Conservation (phyloP, 257 asterid genomes). For the Cordia subcordata region DNA sequence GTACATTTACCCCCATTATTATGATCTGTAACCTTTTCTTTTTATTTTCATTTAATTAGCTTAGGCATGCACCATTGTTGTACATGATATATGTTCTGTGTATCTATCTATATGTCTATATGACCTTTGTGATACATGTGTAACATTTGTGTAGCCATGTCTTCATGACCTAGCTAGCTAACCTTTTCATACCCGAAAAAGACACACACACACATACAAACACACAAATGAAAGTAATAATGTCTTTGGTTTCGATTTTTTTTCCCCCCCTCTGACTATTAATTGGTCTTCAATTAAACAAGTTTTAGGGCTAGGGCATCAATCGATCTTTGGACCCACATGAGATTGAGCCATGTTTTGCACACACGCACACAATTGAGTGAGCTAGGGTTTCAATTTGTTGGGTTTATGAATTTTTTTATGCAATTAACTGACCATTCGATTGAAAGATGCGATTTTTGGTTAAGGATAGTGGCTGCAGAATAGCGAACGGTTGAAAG, state of each 20-base stretch:
- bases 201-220: conserved; percentile 3
- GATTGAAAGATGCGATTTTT: conserved; percentile 14
- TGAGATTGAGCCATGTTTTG: conserved; percentile 8
- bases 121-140: not conserved
- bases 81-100: not conserved
- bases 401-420: conserved; percentile 13
- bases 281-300: not conserved
- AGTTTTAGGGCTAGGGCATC: conserved; percentile 8
- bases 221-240: conserved; percentile 12
- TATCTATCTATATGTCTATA: not conserved
- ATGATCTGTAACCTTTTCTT: conserved; percentile 9
- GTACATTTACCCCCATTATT: conserved; percentile 21
- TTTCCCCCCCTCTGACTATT: not conserved
- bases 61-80: conserved; percentile 26
- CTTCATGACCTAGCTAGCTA: conserved; percentile 9
- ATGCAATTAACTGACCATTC: conserved; percentile 13
- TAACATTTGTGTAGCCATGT: conserved; percentile 13
- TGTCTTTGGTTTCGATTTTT: conserved; percentile 1
- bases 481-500: not conserved
- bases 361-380: not conserved
- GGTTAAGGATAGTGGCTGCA: not conserved
- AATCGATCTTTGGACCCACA: conserved; percentile 31
- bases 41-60: conserved; percentile 9
- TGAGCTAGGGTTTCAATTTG: conserved; percentile 27
- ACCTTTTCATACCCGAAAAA: conserved; percentile 17